Percentiles rank a stretch among this genome's conserved stretches.
phyloP scores from a whole-genome alignment of 768 basidiomycete genomes.

The Boletus eberwhitei region DNA sequence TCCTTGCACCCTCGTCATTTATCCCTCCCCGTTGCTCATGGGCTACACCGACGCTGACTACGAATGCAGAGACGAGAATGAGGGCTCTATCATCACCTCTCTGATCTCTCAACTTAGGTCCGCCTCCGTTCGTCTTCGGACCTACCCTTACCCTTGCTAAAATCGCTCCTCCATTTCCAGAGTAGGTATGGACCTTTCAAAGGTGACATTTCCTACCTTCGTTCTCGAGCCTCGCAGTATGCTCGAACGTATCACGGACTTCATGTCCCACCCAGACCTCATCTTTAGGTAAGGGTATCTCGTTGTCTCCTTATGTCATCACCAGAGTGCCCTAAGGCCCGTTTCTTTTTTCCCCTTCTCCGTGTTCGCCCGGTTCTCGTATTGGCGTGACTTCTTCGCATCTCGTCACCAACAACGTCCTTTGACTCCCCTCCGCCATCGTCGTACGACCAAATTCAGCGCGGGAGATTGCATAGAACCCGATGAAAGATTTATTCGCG shows the following conservation, averaged over 20 bases:
- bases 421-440: not conserved
- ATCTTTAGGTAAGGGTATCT: conserved; percentile 75
- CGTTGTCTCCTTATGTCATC: conserved; percentile 11
- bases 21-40: conserved; percentile 20
- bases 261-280: conserved; percentile 98
- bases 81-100: conserved; percentile 85
- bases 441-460: conserved; percentile 38
- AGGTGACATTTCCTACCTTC: conserved; percentile 92
- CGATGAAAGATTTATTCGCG: conserved; percentile 87
- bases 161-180: conserved; percentile 35
- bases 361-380: not conserved
- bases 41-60: conserved; percentile 33
- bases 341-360: not conserved
- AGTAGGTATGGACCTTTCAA: conserved; percentile 95
- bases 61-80: conserved; percentile 77
- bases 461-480: conserved; percentile 77
- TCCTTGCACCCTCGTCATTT: conserved; percentile 3
- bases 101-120: conserved; percentile 88
- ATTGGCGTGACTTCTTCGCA: not conserved
- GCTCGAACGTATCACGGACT: conserved; percentile 98
- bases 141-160: conserved; percentile 6
- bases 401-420: not conserved
- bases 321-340: conserved; percentile 22
- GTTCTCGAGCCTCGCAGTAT: conserved; percentile 96
- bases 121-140: conserved; percentile 17